Evolutionary conservation across 345 rosid species (phyloP), one percentile per base, ranked within the genome.

Genomic region (Eucalyptus rudis): DNA sequence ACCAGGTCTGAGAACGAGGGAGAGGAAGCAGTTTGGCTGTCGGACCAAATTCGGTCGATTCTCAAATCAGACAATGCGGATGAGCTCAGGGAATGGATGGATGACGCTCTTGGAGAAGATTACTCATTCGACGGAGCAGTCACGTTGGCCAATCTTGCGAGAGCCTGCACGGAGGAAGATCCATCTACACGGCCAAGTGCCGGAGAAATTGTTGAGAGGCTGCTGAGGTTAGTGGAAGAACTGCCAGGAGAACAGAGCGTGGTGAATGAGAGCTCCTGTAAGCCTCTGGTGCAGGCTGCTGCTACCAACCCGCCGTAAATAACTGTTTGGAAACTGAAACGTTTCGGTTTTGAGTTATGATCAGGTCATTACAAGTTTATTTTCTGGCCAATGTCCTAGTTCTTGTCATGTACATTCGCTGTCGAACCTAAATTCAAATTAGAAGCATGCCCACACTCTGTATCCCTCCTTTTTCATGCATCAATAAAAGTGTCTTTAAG

Each of bases 61-160:
- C 86, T 94, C 88, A 88, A 64, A 86, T 89, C 94, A 81, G 96
- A 96, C 80, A 91, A 93, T 56, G 92, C 87, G 29, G 93, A 93
- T 76, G 95, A 91, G 66, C 94, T 95, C 10, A 93, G 93, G 90
- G 96, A 94, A 64, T 94, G 94, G 95, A 94, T 97, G 91, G 99
- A 97, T 49, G 92, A 92, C 62, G 95, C 97, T 36, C 36, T 97
- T 86, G 96, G 98, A 25, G 99, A 96, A 40, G 93, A 93, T 86
- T 97, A 97, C 90, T 90, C 97, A 20, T 91, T 94, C 14, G 98
- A 97, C 62, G 92, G 88, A 11, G 99, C 97, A 5, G 92, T 93
- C 16, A 91, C 94, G 68, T 84, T 96, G 86, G 98, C 97, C 47
- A 95, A 93, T 59, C 90, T 97, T 31, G 99, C 97, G 14, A 91